Evolutionary conservation across 2,329 filamentous ascomycete species (phyloP), one percentile per base, ranked within the genome.

Genomic region (Exophiala oligosperma): DNA sequence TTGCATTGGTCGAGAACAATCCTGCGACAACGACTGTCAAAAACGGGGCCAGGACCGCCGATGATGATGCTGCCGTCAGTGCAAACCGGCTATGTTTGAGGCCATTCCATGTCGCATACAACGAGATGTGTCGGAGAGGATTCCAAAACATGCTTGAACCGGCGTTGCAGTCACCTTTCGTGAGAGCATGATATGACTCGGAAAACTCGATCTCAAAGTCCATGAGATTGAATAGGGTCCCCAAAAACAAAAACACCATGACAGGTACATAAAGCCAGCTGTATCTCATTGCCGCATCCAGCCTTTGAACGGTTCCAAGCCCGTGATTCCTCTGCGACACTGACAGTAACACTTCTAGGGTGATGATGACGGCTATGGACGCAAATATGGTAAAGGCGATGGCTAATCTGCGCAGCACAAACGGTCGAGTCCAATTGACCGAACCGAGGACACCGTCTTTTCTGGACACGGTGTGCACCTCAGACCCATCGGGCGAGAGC

Each of bases 1-100:
- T 53, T 9, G 64, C 52, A 7, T 64, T 55, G 14, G 49, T 56
- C 11, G 60, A 57, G 26, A 71, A 64, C 4, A 72, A 64, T 38
- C 70, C 68, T 12, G 69, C 59, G 7, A 68, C 65, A 2, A 68
- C 56, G 37, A 68, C 65, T 40, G 65, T 66, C 28, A 68, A 53
- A 2, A 67, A 62, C 9, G 65, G 60, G 14, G 65, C 59, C n/a
- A 68, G 55, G 50, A 62, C 53, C 11, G 65, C 62, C 40, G 65
- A 58, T 11, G 60, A 44, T 26, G 62, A 70, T n/a, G 62, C 58
- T 21, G 57, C 57, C 11, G 50, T 59, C 37, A 64, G 50, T 14
- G 60, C 60, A 44, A 63, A 60, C n/a, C 57, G 48, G 47, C 49
- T 52, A 40, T 61, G 61, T 32, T 48, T 51, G 17, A 63, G 35